phyloP scores from a whole-genome alignment of 805 yeast species.

The Candida oleophila region DNA sequence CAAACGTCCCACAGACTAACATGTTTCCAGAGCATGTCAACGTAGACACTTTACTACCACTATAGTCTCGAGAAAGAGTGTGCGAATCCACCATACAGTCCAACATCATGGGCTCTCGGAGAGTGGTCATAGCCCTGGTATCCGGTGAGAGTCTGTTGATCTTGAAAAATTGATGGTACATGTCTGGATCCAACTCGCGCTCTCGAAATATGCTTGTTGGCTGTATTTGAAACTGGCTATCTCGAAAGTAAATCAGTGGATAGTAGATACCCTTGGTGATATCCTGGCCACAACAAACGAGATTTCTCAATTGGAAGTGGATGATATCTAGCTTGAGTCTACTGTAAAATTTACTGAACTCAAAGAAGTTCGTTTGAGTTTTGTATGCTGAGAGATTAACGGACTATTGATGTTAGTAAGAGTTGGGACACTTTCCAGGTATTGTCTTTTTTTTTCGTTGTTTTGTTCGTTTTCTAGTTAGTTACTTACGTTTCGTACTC shows the following conservation, averaged over 20 bases:
- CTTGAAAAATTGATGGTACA: conserved; percentile 31
- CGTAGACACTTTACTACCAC: conserved; percentile 46
- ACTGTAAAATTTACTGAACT: conserved; percentile 39
- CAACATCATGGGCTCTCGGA: conserved; percentile 24
- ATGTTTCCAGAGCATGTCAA: conserved; percentile 41
- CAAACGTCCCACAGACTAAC: conserved; percentile 53
- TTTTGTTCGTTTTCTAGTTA: background rate
- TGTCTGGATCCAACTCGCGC: conserved; percentile 19
- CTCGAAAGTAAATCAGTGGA: conserved; percentile 35
- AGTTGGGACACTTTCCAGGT: background rate
- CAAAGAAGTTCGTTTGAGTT: conserved; percentile 34
- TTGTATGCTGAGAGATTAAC: conserved; percentile 15
- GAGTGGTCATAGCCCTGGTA: conserved; percentile 7
- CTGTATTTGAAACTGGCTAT: conserved; percentile 26
- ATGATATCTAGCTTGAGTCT: conserved; percentile 48
- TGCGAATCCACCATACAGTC: conserved; percentile 42
- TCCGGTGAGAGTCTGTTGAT: conserved; percentile 35
- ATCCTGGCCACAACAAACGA: conserved; percentile 41
- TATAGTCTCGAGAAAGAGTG: conserved; percentile 19
- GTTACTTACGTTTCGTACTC: conserved; percentile 33
- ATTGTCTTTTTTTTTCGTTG: no score
- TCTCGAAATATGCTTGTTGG: conserved; percentile 15
- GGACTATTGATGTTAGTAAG: conserved; percentile 25
- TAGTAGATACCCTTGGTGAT: conserved; percentile 37
- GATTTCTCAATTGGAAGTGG: conserved; percentile 58